These are phyloP conservation scores for Parietichytrium sp. DNA, from an alignment of 108 stramenopile species.

Conservation along the genomic window DNA sequence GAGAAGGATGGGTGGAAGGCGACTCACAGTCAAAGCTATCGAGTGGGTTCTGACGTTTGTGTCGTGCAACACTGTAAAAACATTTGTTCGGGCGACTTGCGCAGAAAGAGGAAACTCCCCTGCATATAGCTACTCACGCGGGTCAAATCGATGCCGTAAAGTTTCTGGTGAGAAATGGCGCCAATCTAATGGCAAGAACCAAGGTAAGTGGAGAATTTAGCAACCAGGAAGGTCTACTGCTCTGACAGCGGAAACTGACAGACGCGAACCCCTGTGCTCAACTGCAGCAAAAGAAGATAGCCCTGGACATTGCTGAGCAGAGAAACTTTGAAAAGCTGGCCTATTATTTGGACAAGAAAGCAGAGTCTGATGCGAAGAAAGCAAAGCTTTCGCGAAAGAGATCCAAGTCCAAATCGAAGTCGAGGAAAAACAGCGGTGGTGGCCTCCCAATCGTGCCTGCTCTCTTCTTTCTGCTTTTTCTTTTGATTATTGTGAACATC, in stretches of 20 bases:
- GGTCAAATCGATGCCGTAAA: neutral
- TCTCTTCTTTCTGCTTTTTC: slow-evolving; percentile 24
- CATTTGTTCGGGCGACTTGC: neutral
- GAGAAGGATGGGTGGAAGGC: neutral
- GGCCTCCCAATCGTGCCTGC: slow-evolving; percentile 4
- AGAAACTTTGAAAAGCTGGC: neutral
- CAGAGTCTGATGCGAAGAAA: neutral
- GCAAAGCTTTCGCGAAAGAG: neutral
- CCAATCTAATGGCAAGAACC: neutral
- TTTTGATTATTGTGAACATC: neutral
- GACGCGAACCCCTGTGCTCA: too few relatives aligned
- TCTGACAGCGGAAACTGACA: too few relatives aligned
- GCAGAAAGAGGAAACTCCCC: neutral
- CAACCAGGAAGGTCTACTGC: too few relatives aligned
- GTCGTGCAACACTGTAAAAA: neutral
- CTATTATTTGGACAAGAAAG: neutral
- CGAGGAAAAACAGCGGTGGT: neutral
- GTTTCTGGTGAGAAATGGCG: neutral
- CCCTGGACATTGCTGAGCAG: neutral
- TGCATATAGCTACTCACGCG: slow-evolving; percentile 13
- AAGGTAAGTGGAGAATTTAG: too few relatives aligned
- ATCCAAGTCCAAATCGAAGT: neutral
- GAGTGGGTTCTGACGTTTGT: neutral
- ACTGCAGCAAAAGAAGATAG: slow-evolving; percentile 15
- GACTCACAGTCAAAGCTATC: neutral